Evolutionary conservation across 441 rosid genomes (phyloP), one percentile per base, ranked within the genome.

Genomic region (Hura crepitans): DNA sequence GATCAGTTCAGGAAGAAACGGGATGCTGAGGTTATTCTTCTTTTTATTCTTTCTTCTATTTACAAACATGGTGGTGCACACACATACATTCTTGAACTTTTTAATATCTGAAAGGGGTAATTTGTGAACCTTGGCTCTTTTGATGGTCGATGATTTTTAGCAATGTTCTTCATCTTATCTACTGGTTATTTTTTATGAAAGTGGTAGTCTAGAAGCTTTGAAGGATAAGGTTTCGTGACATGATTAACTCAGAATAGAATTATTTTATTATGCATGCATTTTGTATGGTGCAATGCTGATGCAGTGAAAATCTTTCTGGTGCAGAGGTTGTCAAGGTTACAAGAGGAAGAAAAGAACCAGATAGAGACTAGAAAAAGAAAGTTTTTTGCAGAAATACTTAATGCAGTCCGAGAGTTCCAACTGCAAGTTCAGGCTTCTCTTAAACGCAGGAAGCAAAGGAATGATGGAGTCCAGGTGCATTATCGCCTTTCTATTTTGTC

Each of bases 401-500:
- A 96, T 83, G 87, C 96, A 23, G 87, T 91, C 68, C 94, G 98
- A 53, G 99, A 96, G 70, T 93, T 88, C 74, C 97, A 91, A 80
- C 78, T 90, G 74, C 90, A 90, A 79, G 78, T 84, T 77, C 97
- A 87, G 73, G 91, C 96, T 59, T 79, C 94, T 69, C 81, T 86
- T 69, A 96, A 91, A 78, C 96, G 98, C 15, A 86, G 96, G 77
- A 96, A 93, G 79, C 98, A 93, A 82, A 93, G 97, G 77, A 96
- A 96, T 76, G 99, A 96, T 62, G 86, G 89, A 67, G 69, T 96
- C 78, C 98, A 81, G 94, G 99, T 96, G 80, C 73, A 68, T 31
- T 70, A 64, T 64, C 72, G 23, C 67, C 60, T 56, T 60, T 33
- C 28, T 22, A 25, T 17, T n/a, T 43, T 57, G 17, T 75, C 47